phyloP scores from a whole-genome alignment of 2,329 filamentous ascomycete species.

The Samsoniella hepiali region DNA sequence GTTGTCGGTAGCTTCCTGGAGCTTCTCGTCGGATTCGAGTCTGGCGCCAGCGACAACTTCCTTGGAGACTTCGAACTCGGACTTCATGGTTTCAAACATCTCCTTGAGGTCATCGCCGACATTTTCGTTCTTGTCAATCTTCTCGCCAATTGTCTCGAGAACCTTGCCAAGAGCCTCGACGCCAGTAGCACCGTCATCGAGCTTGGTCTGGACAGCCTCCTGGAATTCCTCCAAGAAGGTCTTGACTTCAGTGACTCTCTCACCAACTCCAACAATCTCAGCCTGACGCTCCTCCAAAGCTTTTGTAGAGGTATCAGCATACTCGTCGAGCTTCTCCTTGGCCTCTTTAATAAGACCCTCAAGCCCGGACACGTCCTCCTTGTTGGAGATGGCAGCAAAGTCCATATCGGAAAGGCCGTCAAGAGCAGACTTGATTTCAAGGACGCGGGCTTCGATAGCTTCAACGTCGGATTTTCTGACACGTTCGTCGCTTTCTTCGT shows the following conservation, averaged over 20 bases:
- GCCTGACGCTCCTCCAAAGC: constrained; percentile 80
- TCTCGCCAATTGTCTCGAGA: constrained; percentile 64
- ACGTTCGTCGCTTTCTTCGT: constrained; percentile 52
- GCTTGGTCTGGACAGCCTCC: constrained; percentile 68
- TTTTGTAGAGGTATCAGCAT: constrained; percentile 71
- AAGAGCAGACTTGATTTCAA: constrained; percentile 79
- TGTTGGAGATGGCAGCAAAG: constrained; percentile 66
- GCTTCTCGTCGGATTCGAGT: constrained; percentile 79
- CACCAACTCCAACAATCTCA: constrained; percentile 74
- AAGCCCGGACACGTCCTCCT: constrained; percentile 66
- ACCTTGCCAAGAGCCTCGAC: constrained; percentile 71
- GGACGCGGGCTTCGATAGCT: constrained; percentile 72
- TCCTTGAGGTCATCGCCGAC: constrained; percentile 64
- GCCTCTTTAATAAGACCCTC: constrained; percentile 67
- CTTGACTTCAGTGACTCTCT: constrained; percentile 78
- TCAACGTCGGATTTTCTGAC: constrained; percentile 81
- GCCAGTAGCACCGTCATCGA: constrained; percentile 70
- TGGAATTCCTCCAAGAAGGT: constrained; percentile 74
- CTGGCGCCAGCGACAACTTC: constrained; percentile 76
- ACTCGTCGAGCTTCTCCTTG: constrained; percentile 62
- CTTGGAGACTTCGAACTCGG: constrained; percentile 84
- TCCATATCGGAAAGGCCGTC: constrained; percentile 71
- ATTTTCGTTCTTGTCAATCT: constrained; percentile 54
- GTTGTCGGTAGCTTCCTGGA: constrained; percentile 54
- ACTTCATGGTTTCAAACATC: constrained; percentile 71